These are phyloP conservation scores for Leccinum broughii DNA, from an alignment of 768 basidiomycete genomes.

Conservation along the genomic window DNA sequence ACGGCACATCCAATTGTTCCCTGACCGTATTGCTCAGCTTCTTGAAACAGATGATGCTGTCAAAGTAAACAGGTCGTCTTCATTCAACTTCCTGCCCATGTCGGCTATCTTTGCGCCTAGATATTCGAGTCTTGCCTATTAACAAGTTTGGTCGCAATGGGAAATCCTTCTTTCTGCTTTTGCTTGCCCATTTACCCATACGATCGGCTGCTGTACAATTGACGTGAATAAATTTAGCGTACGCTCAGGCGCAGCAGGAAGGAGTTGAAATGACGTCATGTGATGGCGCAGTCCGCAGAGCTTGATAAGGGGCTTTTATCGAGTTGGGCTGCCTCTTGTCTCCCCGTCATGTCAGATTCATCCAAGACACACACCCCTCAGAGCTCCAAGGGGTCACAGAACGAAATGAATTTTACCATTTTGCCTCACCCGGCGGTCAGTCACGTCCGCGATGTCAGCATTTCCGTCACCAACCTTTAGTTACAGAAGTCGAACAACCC, in stretches of 20 bases:
- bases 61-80: conserved; percentile 46
- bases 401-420: conserved; percentile 49
- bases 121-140: conserved; percentile 6
- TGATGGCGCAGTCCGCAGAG: background rate
- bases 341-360: conserved; percentile 18
- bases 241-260: background rate
- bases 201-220: conserved; percentile 1
- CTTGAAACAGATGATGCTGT: conserved; percentile 65
- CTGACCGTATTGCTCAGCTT: conserved; percentile 11
- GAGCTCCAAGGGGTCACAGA: background rate
- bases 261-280: conserved; percentile 20
- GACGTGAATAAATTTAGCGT: background rate
- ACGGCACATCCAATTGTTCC: background rate
- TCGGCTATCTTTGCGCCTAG: conserved; percentile 10
- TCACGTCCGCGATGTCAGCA: background rate
- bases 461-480: background rate
- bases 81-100: conserved; percentile 13
- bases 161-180: conserved; percentile 7
- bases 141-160: background rate
- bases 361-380: conserved; percentile 8
- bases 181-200: conserved; percentile 8
- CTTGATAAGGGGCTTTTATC: conserved; percentile 5
- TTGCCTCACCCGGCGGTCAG: conserved; percentile 64
- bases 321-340: background rate
- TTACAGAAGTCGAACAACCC: conserved; percentile 62